Evolutionary conservation across 2,329 filamentous ascomycete species (phyloP), one percentile per base, ranked within the genome.

Genomic region (Shiraia sp.): DNA sequence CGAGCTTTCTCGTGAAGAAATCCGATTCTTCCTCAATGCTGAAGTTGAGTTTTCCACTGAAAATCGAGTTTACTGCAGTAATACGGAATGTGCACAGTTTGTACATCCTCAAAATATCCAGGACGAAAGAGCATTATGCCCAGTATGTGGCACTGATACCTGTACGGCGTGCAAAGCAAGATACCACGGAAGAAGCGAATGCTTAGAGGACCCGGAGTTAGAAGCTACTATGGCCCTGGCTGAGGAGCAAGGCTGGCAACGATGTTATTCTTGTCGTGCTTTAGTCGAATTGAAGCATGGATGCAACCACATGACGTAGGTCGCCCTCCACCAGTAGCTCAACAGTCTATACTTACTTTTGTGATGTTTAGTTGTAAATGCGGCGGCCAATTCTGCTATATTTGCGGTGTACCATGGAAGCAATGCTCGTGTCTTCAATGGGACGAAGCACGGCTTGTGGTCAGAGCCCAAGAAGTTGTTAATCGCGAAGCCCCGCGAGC

Each of bases 231-330:
- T 31, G 5, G 14, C 9, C 6, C 13, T 10, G 17, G 12, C 13
- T 5, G 6, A 49, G 45, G 40, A 37, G 27, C 4, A 56, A 48
- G 29, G 19, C 19, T 59, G 48, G 54, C 47, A 57, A 32, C 39
- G 40, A 23, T 63, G 54, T n/a, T 27, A n/a, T 0, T 47, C 37
- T 3, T 57, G 52, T 15, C 55, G 42, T 16, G 55, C 45, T 12
- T 43, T 58, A 49, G 42, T 55, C 4, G 52, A 61, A 29, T 31
- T 58, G 3, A 16, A 10, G 0, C 6, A 26, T 3, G 47, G 53
- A 9, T 60, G 55, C 23, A 59, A 45, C 15, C 55, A 55, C 12
- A 55, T 60, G 39, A 40, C 13, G 44, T 53, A 37, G 27, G 41
- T 45, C 10, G 23, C 4, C 3, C 26, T 17, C 5, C 15, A 3